Base-by-base conservation (phyloP, 225 moss, liverwort and hornwort species). In the Asterella californica region DNA sequence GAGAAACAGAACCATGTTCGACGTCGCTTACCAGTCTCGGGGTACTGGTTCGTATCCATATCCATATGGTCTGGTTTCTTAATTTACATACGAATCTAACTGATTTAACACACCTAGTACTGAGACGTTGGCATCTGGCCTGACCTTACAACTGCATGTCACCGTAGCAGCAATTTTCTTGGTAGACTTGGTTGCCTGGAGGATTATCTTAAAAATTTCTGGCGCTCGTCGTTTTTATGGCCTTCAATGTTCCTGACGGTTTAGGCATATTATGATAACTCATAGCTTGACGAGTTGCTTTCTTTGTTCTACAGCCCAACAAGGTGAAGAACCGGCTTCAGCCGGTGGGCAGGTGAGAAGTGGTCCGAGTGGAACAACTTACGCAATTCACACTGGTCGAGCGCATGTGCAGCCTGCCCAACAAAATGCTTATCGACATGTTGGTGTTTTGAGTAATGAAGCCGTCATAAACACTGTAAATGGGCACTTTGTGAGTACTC, bases 1-100 rank as follows among this genome's bases (percentile, higher is more conserved):
- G 74, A 82, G 77, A 75, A 55, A 57, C 48, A 79, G 87, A 82
- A 74, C 77, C 47, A 78, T 78, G 78, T 78, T 78, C 22, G 78
- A 78, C 33, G 27, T 65, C 30, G 45, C 37, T 36, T 65, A 49
- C 32, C 78, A 78, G 30, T 9, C 63, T 64, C 78, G 78, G 6
- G 9, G 7, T 48, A 50, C 36, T 21, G 64, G 78, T 78, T 65
- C 18, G 54, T 75, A 29, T 54, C 27, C 32, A 54, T 22, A 57
- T 18, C 57, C 5, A 19, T 57, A 17, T 57, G 15, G 24, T n/a
- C n/a, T 11, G 57, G 57, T 57, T 57, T n/a, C n/a, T n/a, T n/a
- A n/a, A n/a, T n/a, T n/a, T n/a, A n/a, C n/a, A n/a, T n/a, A n/a
- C n/a, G n/a, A n/a, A n/a, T n/a, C n/a, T n/a, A n/a, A n/a, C n/a